Conservation (phyloP, 2,329 filamentous ascomycete genomes). For the Huntiella omanensis region DNA sequence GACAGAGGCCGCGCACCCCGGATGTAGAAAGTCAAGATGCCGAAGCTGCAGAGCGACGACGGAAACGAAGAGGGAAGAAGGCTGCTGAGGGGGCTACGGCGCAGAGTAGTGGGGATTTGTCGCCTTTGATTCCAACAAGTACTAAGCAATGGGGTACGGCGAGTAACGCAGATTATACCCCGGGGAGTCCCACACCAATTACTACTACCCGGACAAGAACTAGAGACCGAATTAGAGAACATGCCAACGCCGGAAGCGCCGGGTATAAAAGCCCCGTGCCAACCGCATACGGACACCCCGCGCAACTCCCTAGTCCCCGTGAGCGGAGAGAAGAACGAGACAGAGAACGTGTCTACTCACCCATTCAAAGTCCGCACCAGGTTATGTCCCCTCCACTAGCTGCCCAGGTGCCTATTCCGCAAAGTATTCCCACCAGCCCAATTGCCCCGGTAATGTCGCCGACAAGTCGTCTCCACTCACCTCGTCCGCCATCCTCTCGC, state of each 20-base stretch:
- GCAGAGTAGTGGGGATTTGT: conserved; percentile 7
- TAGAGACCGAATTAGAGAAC: conserved; percentile 9
- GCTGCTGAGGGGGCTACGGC: conserved; percentile 4
- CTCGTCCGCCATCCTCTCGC: not conserved
- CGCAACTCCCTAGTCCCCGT: not conserved
- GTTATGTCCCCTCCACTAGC: conserved; percentile 1
- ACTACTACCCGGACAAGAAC: conserved; percentile 7
- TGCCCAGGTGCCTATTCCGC: conserved; percentile 2
- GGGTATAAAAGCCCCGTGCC: not conserved
- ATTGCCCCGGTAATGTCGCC: not conserved
- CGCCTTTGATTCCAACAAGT: conserved; percentile 7
- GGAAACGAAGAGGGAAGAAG: conserved; percentile 9
- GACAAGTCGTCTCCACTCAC: conserved; percentile 2
- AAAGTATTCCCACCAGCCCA: conserved; percentile 1
- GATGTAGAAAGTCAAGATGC: conserved; percentile 6
- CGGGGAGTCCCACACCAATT: conserved; percentile 5
- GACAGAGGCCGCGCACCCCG: conserved; percentile 7
- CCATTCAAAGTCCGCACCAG: not conserved
- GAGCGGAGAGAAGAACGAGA: not conserved
- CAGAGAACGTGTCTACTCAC: not conserved
- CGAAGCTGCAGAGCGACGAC: conserved; percentile 8
- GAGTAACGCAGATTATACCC: conserved; percentile 4
- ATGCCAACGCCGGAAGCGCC: not conserved
- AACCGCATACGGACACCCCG: conserved; percentile 1
- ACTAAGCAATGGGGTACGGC: conserved; percentile 1